Base-by-base conservation (phyloP, 805 yeast species). In the Gaillardinia entomophila region DNA sequence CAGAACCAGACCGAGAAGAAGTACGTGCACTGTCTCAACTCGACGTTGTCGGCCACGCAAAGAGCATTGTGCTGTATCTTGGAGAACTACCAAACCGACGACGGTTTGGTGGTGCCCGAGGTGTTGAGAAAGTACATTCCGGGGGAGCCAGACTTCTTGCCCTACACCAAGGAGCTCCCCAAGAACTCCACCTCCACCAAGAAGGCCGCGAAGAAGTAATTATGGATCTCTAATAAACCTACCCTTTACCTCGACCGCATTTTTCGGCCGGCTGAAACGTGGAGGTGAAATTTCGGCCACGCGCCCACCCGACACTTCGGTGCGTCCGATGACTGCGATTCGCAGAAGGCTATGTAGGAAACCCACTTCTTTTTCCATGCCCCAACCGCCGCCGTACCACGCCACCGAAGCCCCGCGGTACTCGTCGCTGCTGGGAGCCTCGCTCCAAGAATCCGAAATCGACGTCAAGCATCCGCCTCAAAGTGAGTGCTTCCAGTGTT, bases 1-100 rank as follows among this genome's bases (percentile, higher is more conserved):
- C 79, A 81, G 71, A 86, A 87, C 64, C 96, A 89, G 67, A 80
- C 81, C 52, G 96, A 88, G 58, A 92, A 92, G 86, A 89, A 84
- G 65, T 92, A 92, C 65, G 98, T 92, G 40, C 98, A 92, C 67
- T 92, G 98, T 71, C 76, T 92, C 70, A 92, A 92, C 77, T 87
- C 96, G 33, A 92, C 98, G 27, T 75, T 92, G 53, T 82, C 95
- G 62, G 98, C 98, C 36, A 92, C 98, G 40, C 94, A 92, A 75
- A 86, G 98, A 71, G 96, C 98, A 12, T 71, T 92, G 55, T 92
- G 98, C 71, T 92, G 98, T 75, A 73, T 92, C 46, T 73, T 92
- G 59, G 98, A 92, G 70, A 92, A 92, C 73, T 92, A 92, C 71
- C 98, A 92, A 73, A 92, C 90, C 38, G 96, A 85, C 57, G 96